phyloP scores from a whole-genome alignment of 805 yeast genomes.

The Sporopachydermia quercuum region DNA sequence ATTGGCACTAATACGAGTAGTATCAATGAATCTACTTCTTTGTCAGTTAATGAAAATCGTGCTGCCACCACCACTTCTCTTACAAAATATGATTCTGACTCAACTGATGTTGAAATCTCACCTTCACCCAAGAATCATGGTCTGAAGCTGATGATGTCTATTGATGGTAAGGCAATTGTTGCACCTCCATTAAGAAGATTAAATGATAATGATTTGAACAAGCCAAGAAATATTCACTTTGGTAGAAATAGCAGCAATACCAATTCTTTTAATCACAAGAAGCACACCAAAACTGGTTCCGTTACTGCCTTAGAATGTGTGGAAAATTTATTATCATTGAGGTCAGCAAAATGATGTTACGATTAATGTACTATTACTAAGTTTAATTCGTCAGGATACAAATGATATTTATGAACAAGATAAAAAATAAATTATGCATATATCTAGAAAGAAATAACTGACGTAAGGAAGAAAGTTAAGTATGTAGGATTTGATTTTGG shows the following conservation, averaged over 20 bases:
- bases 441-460: background rate
- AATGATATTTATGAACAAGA: background rate
- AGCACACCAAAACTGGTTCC: slow-evolving; percentile 1
- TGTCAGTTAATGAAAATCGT: slow-evolving; percentile 3
- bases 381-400: background rate
- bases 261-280: slow-evolving; percentile 2
- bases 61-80: slow-evolving; percentile 13
- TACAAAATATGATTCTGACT: background rate
- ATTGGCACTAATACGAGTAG: background rate
- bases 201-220: background rate
- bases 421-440: background rate
- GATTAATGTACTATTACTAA: background rate
- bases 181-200: slow-evolving; percentile 5
- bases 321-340: slow-evolving; percentile 17
- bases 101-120: slow-evolving; percentile 6
- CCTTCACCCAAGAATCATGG: slow-evolving; percentile 5
- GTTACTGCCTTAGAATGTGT: slow-evolving; percentile 18
- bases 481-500: background rate
- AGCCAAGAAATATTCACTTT: background rate
- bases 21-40: slow-evolving; percentile 3
- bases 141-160: slow-evolving; percentile 18
- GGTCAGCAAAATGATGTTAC: slow-evolving; percentile 11
- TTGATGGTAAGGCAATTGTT: slow-evolving; percentile 24
- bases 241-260: background rate
- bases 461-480: background rate